phyloP scores from a whole-genome alignment of 345 rosid species.

The Diplotaxis tenuifolia region DNA sequence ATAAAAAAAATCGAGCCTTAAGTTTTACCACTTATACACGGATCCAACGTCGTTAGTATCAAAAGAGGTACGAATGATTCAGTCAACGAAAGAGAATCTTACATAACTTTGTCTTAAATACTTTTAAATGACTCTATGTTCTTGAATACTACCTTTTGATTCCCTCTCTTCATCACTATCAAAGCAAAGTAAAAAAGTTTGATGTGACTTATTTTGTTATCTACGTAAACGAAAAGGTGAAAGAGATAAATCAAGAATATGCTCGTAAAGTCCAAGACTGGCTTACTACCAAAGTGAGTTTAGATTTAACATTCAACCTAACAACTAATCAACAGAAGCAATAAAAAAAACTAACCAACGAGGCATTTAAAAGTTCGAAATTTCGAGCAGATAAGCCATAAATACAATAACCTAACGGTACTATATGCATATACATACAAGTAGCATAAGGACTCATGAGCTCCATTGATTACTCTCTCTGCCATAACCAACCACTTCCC shows the following conservation, averaged over 20 bases:
- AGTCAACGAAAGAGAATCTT: slow-evolving; percentile 17
- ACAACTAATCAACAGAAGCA: neutral
- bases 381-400: slow-evolving; percentile 17
- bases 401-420: slow-evolving; percentile 30
- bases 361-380: neutral
- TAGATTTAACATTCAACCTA: neutral
- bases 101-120: neutral
- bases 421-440: slow-evolving; percentile 14
- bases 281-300: neutral
- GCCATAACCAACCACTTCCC: slow-evolving; percentile 35
- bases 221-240: slow-evolving; percentile 11
- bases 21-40: neutral
- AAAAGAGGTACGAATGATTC: slow-evolving; percentile 16
- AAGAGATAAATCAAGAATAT: slow-evolving; percentile 8
- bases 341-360: neutral
- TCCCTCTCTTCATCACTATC: slow-evolving; percentile 12
- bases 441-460: slow-evolving; percentile 12
- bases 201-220: slow-evolving; percentile 37
- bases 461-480: slow-evolving; percentile 34
- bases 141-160: neutral
- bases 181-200: slow-evolving; percentile 18
- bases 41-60: slow-evolving; percentile 10
- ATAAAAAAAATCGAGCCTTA: neutral
- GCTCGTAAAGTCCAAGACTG: slow-evolving; percentile 20
- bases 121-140: neutral